Percentiles rank a stretch among this genome's conserved stretches.
These are phyloP conservation scores for Salpingoeca rosetta DNA, from an alignment of 78 protist species.

Conservation along the genomic window DNA sequence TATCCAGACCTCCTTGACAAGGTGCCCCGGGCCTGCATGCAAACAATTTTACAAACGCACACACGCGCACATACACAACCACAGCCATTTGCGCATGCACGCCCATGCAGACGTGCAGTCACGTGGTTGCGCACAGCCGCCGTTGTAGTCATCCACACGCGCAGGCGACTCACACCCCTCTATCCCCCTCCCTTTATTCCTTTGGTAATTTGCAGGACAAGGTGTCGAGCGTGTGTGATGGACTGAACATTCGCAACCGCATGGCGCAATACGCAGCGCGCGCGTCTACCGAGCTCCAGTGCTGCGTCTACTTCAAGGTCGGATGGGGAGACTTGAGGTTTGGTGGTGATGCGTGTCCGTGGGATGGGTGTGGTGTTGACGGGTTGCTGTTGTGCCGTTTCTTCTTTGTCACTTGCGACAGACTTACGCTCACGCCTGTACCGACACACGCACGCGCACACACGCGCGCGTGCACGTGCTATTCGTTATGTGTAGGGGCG, in stretches of 20 bases:
- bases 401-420: too few relatives aligned
- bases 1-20: not conserved
- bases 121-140: too few relatives aligned
- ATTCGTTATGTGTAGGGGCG: not conserved
- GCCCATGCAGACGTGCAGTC: too few relatives aligned
- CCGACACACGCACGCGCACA: not conserved
- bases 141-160: too few relatives aligned
- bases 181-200: too few relatives aligned
- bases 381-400: too few relatives aligned
- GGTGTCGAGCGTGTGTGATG: not conserved
- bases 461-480: too few relatives aligned
- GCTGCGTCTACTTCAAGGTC: constrained; percentile 60
- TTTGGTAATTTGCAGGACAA: not conserved
- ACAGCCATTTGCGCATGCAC: too few relatives aligned
- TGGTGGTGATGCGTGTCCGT: too few relatives aligned
- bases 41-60: not conserved
- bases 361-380: too few relatives aligned
- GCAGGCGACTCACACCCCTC: too few relatives aligned
- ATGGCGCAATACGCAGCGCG: constrained; percentile 75
- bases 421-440: not conserved
- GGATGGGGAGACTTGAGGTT: constrained; percentile 46
- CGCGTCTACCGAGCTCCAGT: constrained; percentile 57
- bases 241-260: constrained; percentile 42
- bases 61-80: too few relatives aligned
- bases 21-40: not conserved